Evolutionary conservation across 495 filamentous ascomycete genomes (phyloP), one percentile per base, ranked within the genome.

Genomic region (Annulohypoxylon nitens): DNA sequence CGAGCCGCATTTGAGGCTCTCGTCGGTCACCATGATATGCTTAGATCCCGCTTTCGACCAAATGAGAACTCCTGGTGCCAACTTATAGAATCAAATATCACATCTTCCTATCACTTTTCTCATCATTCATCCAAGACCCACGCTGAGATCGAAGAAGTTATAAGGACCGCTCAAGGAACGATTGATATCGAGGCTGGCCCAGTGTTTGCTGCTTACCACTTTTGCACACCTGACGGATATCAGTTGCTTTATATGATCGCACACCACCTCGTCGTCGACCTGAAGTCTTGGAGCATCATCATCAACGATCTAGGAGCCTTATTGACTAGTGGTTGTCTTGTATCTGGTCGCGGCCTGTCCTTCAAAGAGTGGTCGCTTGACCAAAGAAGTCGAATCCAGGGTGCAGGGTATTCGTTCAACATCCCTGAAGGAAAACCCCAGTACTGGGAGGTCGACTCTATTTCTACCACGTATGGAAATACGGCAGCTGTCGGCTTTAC

Each of bases 201-300:
- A 8, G 41, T 74, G 30, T 78, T 76, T 67, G 72, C 78, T 10
- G 75, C 78, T 34, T 81, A 87, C 57, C 80, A 88, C 47, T 88
- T 92, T 70, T 74, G 85, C 5, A 81, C 86, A 5, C 70, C 82
- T 25, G 83, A 86, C 8, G 80, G 80, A 4, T 79, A 80, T 10
- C 84, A 86, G 41, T 72, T 90, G 8, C 67, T 93, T n/a, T 91
- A 90, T 33, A 81, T 93, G 75, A 84, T 85, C 7, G 90, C 86
- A 2, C 91, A 93, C 71, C 91, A 93, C 69, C 78, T 92, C 1
- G 89, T 90, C 3, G 85, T 93, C 33, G 91, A 93, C 67, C 86
- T 92, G 33, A 87, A 90, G 8, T 93, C 91, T 0, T 93, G 90
- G 91, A 83, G 87, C 18, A 83, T 92, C 18, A 88, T 93, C 7